phyloP scores from a whole-genome alignment of 768 basidiomycete genomes.

The Nidularia pulvinata region DNA sequence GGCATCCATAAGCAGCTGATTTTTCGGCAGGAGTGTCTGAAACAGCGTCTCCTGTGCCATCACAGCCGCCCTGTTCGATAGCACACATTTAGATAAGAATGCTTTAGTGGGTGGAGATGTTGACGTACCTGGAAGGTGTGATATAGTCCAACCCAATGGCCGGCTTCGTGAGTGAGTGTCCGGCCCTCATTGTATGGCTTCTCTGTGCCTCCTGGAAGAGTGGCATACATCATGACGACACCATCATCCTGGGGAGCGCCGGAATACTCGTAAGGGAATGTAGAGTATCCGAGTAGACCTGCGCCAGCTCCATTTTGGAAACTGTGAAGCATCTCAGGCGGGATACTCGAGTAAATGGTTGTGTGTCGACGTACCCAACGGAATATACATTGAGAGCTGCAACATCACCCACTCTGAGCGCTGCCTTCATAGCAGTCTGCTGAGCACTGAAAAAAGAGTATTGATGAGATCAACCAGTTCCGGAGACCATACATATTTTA shows the following conservation, averaged over 20 bases:
- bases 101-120: not conserved
- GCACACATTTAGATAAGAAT: not conserved
- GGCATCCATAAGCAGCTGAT: constrained; percentile 25
- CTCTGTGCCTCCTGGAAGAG: constrained; percentile 26
- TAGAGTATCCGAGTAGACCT: constrained; percentile 30
- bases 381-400: constrained; percentile 14
- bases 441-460: not conserved
- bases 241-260: constrained; percentile 26
- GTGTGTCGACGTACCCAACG: constrained; percentile 10
- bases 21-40: constrained; percentile 32
- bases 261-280: constrained; percentile 28
- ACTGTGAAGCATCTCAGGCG: constrained; percentile 2
- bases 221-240: constrained; percentile 27
- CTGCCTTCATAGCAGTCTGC: constrained; percentile 12
- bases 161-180: constrained; percentile 33
- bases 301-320: constrained; percentile 12
- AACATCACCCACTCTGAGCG: constrained; percentile 7
- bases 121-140: constrained; percentile 30
- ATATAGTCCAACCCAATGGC: constrained; percentile 36
- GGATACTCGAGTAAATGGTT: not conserved
- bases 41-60: constrained; percentile 28
- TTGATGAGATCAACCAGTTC: not conserved
- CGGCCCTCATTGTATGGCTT: constrained; percentile 26
- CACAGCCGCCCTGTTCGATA: constrained; percentile 18
- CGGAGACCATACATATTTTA: not conserved